Conservation (phyloP, 352 stramenopile genomes). For the Phytopythium helicoides region DNA sequence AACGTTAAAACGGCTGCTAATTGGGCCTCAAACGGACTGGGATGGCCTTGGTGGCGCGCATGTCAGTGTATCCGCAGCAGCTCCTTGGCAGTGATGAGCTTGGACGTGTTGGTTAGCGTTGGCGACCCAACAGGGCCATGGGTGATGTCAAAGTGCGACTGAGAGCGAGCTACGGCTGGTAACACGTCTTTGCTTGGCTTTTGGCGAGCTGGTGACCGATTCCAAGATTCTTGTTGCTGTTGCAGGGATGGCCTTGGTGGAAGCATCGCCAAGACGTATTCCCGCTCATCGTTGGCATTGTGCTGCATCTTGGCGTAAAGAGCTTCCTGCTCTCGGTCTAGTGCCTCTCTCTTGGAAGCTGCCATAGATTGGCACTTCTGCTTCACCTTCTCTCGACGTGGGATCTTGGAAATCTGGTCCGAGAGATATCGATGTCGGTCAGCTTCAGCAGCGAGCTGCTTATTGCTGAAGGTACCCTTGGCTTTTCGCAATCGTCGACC, state of each 20-base stretch:
- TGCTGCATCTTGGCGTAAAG: conserved; percentile 8
- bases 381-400: conserved; percentile 35
- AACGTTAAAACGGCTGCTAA: conserved; percentile 6
- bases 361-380: conserved; percentile 31
- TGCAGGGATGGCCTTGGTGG: conserved; percentile 7
- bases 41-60: background rate
- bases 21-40: conserved; percentile 1
- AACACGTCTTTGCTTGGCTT: conserved; percentile 13
- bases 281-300: background rate
- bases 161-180: background rate
- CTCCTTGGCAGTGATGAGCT: conserved; percentile 40
- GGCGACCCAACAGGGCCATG: conserved; percentile 12
- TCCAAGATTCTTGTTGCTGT: conserved; percentile 8
- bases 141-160: no score
- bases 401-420: conserved; percentile 56
- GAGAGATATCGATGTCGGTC: conserved; percentile 44
- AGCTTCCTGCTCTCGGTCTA: background rate
- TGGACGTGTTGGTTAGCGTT: conserved; percentile 37
- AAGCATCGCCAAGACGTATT: conserved; percentile 7
- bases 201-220: conserved; percentile 3
- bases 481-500: conserved; percentile 29
- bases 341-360: conserved; percentile 3
- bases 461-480: conserved; percentile 42
- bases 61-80: conserved; percentile 21
- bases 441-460: conserved; percentile 45